A percentile compares a stretch with the other conserved stretches of the same genome.
Conservation (phyloP, 176 grass and related monocot genomes). For the Bothriochloa decipiens region DNA sequence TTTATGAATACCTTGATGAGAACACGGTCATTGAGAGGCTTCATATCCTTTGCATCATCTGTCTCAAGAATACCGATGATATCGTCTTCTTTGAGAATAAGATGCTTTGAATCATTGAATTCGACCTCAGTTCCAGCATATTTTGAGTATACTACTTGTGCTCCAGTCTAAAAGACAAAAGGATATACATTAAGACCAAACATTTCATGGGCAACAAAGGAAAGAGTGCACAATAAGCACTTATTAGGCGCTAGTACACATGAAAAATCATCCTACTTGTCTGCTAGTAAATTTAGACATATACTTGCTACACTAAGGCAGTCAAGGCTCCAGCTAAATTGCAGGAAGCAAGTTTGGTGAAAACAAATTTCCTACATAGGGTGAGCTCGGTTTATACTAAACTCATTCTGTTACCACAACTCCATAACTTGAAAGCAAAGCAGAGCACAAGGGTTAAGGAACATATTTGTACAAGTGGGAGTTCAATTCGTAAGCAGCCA, state of each 20-base stretch:
- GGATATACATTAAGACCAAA: not conserved
- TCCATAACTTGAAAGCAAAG: not conserved
- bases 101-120: conserved; percentile 74
- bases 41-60: conserved; percentile 80
- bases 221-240: not conserved
- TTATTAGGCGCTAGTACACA: not conserved
- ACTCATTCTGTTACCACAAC: not conserved
- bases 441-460: not conserved
- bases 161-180: conserved; percentile 53
- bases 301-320: not conserved
- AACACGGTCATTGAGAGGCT: conserved; percentile 74
- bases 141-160: conserved; percentile 79
- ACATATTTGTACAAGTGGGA: not conserved
- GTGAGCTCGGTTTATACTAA: not conserved
- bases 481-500: not conserved
- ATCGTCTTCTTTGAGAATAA: conserved; percentile 91
- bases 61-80: conserved; percentile 79
- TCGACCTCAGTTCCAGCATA: conserved; percentile 85
- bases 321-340: not conserved
- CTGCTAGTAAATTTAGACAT: not conserved
- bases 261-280: conserved; percentile 9
- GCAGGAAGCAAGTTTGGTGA: not conserved
- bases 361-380: not conserved
- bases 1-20: conserved; percentile 71
- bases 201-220: not conserved